Evolutionary conservation across 257 asterid genomes (phyloP).

Genomic region (Plectranthus barbatus): DNA sequence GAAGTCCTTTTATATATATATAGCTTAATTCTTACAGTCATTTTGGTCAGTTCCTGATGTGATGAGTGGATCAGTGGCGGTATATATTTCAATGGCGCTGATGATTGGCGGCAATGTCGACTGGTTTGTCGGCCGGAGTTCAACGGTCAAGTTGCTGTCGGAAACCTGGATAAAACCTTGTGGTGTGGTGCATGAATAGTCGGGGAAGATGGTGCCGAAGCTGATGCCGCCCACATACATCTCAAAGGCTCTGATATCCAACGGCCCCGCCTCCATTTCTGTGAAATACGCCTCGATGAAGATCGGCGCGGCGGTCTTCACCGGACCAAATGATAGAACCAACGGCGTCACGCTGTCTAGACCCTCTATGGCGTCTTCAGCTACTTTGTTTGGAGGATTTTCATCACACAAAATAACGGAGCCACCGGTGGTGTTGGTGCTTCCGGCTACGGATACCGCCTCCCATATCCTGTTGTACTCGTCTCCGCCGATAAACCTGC

Average conservation of each 20-base stretch:
- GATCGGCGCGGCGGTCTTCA: neutral
- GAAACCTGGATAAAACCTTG: neutral
- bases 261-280: neutral
- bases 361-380: constrained; percentile 2
- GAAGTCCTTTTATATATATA: too few species aligned
- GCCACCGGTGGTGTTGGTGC: constrained; percentile 3
- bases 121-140: neutral
- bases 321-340: neutral
- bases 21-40: constrained; percentile 8
- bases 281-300: constrained; percentile 16
- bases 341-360: neutral
- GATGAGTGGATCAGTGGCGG: constrained; percentile 12
- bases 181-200: neutral
- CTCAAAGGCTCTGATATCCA: neutral
- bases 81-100: constrained; percentile 16
- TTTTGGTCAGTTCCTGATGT: constrained; percentile 3
- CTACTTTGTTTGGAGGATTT: neutral
- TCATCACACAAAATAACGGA: neutral
- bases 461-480: constrained; percentile 12
- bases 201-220: neutral
- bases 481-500: neutral
- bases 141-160: neutral
- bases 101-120: constrained; percentile 11
- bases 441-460: neutral
- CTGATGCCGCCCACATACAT: neutral